Evolutionary conservation across 2,329 filamentous ascomycete species (phyloP).

Genomic region (Colletotrichum somersetense): DNA sequence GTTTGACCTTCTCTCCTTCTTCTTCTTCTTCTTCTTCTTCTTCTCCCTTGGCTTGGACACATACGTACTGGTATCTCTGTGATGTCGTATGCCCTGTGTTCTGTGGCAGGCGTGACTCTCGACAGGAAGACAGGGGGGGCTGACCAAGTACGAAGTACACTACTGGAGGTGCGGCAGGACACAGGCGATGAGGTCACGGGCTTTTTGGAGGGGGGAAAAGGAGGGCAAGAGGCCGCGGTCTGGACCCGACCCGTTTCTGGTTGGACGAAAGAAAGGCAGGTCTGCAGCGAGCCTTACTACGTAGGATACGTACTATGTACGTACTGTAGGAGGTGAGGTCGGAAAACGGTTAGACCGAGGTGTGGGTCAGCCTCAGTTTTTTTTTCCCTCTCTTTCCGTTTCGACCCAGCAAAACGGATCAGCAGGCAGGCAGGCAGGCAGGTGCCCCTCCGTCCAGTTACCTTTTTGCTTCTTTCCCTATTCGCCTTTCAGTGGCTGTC

Average conservation of each 20-base stretch:
- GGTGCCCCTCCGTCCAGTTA: background rate
- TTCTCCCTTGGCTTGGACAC: background rate
- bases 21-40: background rate
- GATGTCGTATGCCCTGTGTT: background rate
- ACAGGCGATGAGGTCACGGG: constrained; percentile 35
- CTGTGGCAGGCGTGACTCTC: background rate
- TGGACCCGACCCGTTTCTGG: constrained; percentile 22
- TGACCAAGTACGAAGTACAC: background rate
- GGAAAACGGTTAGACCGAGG: background rate
- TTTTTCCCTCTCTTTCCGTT: background rate
- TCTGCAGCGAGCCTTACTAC: constrained; percentile 15
- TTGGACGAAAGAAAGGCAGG: constrained; percentile 18
- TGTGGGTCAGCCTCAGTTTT: constrained; percentile 7
- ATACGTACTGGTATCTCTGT: no score
- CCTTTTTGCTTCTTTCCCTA: background rate
- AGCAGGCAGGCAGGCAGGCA: background rate
- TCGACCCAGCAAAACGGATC: constrained; percentile 11
- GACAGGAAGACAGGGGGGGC: background rate
- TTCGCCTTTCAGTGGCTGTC: background rate
- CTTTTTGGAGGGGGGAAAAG: constrained; percentile 4
- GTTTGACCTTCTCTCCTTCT: background rate
- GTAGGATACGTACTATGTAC: no score
- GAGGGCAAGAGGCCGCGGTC: background rate
- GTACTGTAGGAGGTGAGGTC: no score
- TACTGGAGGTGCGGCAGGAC: background rate